Base-by-base conservation (phyloP, 192 early-diverging fungal species). In the Phlyctochytrium planicorne region DNA sequence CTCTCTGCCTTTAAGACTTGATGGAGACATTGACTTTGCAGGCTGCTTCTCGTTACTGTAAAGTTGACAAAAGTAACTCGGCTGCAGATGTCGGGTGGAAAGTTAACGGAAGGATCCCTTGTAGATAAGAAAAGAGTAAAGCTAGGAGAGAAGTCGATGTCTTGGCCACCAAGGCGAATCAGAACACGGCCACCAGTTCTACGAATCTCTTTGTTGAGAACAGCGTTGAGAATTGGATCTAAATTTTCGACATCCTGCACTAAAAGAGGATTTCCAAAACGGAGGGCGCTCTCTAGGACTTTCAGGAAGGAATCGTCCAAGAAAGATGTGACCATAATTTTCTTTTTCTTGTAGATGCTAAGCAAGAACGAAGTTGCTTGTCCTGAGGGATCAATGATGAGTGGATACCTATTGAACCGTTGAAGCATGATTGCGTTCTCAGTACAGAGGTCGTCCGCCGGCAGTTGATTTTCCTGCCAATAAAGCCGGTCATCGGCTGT, bases 31-130 rank as follows among this genome's bases (percentile, higher is more conserved):
- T 99, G 98, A 66, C 91, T 93, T 77, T 98, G 95, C 63, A 99
- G 80, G 79, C 93, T 94, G 36, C 90, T 89, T 29, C 94, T 89
- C 17, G 98, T 99, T 20, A 98, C 92, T 0, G 97, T 96, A 71
- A 98, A 99, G 88, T 98, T 99, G 52, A 99, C 95, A 81, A 99
- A 96, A 1, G 98, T 98, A 2, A 98, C 96, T 47, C 98, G 91
- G 69, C 89, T 91, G 83, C 91, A 95, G 20, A 99, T 87, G 71
- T 99, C 98, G 0, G 98, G 95, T n/a, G 92, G 82, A 83, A 98
- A 97, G 73, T 82, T 79, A 34, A 95, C 91, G 1, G 92, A 90
- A 16, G 98, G 92, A 72, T 99, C 94, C 66, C 95, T 88, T 1
- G 97, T 99, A 2, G 94, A 83, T 70, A 99, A 73, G 82, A 95